Evolutionary conservation across 2,329 filamentous ascomycete species (phyloP), one percentile per base, ranked within the genome.

Genomic region (Colletotrichum nymphaeae): DNA sequence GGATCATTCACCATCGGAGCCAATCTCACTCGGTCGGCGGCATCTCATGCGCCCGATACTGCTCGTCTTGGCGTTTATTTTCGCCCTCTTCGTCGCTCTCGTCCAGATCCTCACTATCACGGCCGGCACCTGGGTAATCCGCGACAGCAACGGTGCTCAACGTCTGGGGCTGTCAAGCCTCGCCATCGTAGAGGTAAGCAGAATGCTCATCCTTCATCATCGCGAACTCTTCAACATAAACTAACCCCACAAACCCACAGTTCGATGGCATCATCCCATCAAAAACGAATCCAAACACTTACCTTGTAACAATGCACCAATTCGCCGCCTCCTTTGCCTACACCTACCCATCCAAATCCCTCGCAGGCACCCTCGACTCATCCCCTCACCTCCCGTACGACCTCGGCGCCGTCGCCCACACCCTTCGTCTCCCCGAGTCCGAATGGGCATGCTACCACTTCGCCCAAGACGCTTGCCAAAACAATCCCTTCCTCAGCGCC

Each of bases 201-300:
- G 16, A 12, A 16, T 11, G 24, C 24, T 6, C 32, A n/a, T 1
- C 30, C 32, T 32, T 5, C 9, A 12, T 12, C 32, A 35, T 35
- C 32, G 11, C 32, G 11, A 12, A 5, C 32, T 12, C 32, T 12
- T 12, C 11, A 35, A 12, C 32, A 0, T 12, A 5, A 1, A 5
- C 11, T 35, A 16, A 32, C 53, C 52, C 6, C 59, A 28, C 37
- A 12, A 22, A 4, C 2, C 1, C 8, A 11, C 58, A 75, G 72
- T 75, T 75, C 16, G 32, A 73, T 32, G 74, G 72, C 46, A 74
- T 75, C 62, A 16, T 74, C 12, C 35, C 65, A 46, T 67, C 65
- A 8, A 2, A 52, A 8, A 19, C 22, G 12, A 60, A 60, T 3
- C 19, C 69, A 16, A 46, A 46, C 22, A n/a, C 57, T 19, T 75